Evolutionary conservation across 1,284 basidiomycete genomes (phyloP), one percentile per base, ranked within the genome.

Genomic region (Neonothopanus nambi): DNA sequence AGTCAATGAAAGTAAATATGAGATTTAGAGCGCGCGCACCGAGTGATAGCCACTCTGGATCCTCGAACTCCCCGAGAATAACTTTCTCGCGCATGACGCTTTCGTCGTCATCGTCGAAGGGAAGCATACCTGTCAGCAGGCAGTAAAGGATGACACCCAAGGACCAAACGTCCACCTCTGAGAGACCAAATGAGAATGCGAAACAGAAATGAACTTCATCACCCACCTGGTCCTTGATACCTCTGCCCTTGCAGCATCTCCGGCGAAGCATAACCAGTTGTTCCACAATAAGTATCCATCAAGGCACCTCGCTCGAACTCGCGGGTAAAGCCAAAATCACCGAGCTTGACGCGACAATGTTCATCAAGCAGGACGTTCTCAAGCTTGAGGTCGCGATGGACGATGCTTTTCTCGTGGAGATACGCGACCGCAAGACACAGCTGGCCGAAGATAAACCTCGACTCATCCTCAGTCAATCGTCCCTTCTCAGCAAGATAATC

Each of bases 81-180:
- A 99, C 93, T 68, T 92, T 89, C 47, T 81, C 76, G 61, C 89
- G 89, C 94, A 98, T 98, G 30, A 90, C 67, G 33, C 78, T 73
- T 71, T 99, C 97, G 66, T 98, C 89, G 57, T 99, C 97, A 63
- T 98, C 93, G 63, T 98, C 96, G 63, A 98, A 98, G 0, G 96
- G 96, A n/a, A 98, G 74, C 4, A 90, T 92, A 1, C 96, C 96
- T 0, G 93, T 95, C 35, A 98, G 77, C 13, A 98, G 81, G n/a
- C 88, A 91, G 68, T 96, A 98, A 8, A 99, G 77, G 51, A 99
- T 98, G 57, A 99, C 83, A 3, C 96, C 96, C 30, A 98, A 77
- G 0, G 97, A 98, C 96, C 96, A 99, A 24, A 98, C 80, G 65
- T 99, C 97, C 43, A 98, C 94, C 79, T 98, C 94, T 89, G 76